phyloP scores from a whole-genome alignment of 2,329 filamentous ascomycete genomes.

The Aureobasidium zeae region DNA sequence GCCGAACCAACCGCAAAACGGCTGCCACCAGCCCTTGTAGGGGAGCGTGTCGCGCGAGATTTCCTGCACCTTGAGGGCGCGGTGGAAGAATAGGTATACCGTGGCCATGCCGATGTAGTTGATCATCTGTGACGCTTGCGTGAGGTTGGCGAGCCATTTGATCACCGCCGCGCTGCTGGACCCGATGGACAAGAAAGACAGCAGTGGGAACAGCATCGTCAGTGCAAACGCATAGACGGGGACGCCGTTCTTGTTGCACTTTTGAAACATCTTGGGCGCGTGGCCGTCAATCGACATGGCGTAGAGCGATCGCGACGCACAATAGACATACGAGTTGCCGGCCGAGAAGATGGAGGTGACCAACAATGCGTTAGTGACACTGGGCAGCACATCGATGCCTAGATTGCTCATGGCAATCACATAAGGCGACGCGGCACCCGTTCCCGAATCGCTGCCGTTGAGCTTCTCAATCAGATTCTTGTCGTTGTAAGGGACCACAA shows the following conservation, averaged over 20 bases:
- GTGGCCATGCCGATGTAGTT: conserved; percentile 53
- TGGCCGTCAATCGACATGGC: conserved; percentile 44
- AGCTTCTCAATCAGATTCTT: conserved; percentile 22
- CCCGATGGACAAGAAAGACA: conserved; percentile 25
- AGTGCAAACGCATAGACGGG: conserved; percentile 47
- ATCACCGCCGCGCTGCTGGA: conserved; percentile 21
- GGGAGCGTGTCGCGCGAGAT: conserved; percentile 46
- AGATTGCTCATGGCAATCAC: conserved; percentile 39
- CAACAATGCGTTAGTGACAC: conserved; percentile 30
- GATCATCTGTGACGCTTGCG: conserved; percentile 50
- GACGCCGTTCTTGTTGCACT: conserved; percentile 50
- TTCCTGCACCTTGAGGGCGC: conserved; percentile 43
- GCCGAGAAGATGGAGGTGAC: conserved; percentile 49
- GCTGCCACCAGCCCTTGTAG: conserved; percentile 48
- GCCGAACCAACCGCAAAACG: conserved; percentile 42
- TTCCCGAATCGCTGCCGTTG: conserved; percentile 18
- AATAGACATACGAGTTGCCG: conserved; percentile 49
- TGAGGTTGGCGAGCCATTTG: conserved; percentile 39
- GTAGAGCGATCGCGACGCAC: conserved; percentile 45
- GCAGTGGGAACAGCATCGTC: conserved; percentile 28
- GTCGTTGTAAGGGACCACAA: conserved; percentile 31
- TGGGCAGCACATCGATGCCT: conserved; percentile 36
- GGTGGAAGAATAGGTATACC: conserved; percentile 52
- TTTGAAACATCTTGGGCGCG: conserved; percentile 45
- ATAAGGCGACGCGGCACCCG: conserved; percentile 25